Conservation (phyloP, 345 rosid species). For the Gossypium raimondii region DNA sequence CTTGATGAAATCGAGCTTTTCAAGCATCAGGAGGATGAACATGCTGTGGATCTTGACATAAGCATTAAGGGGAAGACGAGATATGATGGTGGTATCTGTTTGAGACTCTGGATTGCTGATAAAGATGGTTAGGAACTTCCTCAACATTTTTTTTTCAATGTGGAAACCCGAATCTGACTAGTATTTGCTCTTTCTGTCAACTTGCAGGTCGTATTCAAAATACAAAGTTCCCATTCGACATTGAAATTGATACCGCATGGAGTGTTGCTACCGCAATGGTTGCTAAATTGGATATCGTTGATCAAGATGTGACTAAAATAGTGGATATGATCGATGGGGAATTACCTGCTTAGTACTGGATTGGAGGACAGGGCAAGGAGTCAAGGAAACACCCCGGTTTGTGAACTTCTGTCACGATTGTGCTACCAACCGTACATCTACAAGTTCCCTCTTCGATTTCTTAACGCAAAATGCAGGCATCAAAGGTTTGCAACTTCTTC, state of each 20-base stretch:
- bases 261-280: slow-evolving; percentile 93
- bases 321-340: slow-evolving; percentile 85
- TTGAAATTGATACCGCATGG: slow-evolving; percentile 68
- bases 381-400: slow-evolving; percentile 52
- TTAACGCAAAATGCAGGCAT: slow-evolving; percentile 33
- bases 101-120: slow-evolving; percentile 65
- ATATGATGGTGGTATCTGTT: slow-evolving; percentile 57
- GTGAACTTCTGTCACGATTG: slow-evolving; percentile 54
- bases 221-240: slow-evolving; percentile 77
- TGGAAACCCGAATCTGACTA: neutral
- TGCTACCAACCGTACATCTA: slow-evolving; percentile 63
- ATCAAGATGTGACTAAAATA: slow-evolving; percentile 73
- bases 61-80: slow-evolving; percentile 74
- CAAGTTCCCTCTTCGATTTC: slow-evolving; percentile 50
- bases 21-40: slow-evolving; percentile 64
- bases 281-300: slow-evolving; percentile 75
- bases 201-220: slow-evolving; percentile 65
- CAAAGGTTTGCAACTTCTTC: slow-evolving; percentile 33
- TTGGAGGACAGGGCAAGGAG: slow-evolving; percentile 50
- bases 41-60: slow-evolving; percentile 46
- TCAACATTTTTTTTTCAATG: neutral
- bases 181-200: neutral
- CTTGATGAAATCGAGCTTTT: slow-evolving; percentile 63
- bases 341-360: slow-evolving; percentile 65
- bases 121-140: slow-evolving; percentile 63